A percentile compares a stretch with the other conserved stretches of the same genome.
Evolutionary conservation across 2,329 filamentous ascomycete genomes (phyloP).

Genomic region (Aplosporella prunicola): DNA sequence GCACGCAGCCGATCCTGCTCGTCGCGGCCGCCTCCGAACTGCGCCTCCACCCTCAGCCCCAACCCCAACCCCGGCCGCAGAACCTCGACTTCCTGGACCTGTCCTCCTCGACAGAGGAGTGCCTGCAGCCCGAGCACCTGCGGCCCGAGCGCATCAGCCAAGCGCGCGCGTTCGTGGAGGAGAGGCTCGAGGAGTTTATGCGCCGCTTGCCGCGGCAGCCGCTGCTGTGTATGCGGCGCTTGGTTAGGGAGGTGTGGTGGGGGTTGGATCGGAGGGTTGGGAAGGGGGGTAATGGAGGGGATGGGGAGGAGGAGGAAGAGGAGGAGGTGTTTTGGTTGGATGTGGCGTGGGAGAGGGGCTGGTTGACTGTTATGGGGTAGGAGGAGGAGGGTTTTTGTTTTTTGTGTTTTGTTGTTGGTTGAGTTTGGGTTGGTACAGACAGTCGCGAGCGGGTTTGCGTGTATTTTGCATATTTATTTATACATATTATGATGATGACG

Average conservation of each 20-base stretch:
- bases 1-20: constrained; percentile 45
- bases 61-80: no score
- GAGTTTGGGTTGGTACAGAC: no score
- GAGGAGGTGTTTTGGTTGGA: constrained; percentile 48
- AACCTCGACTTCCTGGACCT: constrained; percentile 28
- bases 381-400: neutral
- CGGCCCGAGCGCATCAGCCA: constrained; percentile 37
- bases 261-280: constrained; percentile 39
- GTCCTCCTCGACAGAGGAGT: no score
- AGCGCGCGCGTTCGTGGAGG: constrained; percentile 40
- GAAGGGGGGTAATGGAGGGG: no score
- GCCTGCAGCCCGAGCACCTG: constrained; percentile 26
- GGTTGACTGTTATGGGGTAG: constrained; percentile 46
- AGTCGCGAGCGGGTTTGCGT: no score
- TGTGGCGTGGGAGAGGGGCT: constrained; percentile 47
- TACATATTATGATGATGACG: no score
- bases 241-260: constrained; percentile 46
- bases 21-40: constrained; percentile 44
- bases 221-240: constrained; percentile 39
- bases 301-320: no score
- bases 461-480: no score
- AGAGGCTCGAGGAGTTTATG: constrained; percentile 37
- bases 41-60: constrained; percentile 30
- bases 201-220: constrained; percentile 44
- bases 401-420: no score